A percentile compares a stretch with the other conserved stretches of the same genome.
Conservation (phyloP, 2,329 filamentous ascomycete species). For the Cercospora sp. region DNA sequence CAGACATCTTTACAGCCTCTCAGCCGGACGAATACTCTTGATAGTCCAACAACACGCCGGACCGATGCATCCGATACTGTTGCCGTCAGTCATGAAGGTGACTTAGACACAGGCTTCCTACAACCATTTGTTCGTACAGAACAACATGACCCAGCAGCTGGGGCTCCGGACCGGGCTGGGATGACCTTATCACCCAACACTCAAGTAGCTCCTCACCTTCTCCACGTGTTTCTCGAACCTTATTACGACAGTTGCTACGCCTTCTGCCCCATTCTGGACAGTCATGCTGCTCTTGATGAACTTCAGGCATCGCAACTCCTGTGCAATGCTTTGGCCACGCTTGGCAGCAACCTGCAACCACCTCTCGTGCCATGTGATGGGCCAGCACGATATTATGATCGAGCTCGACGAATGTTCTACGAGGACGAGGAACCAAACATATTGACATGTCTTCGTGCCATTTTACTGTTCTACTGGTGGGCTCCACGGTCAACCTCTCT, state of each 20-base stretch:
- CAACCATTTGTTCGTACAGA: neutral
- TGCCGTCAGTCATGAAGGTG: neutral
- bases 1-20: neutral
- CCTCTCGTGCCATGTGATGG: constrained; percentile 16
- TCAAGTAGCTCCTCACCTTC: neutral
- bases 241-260: neutral
- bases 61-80: neutral
- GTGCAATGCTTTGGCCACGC: constrained; percentile 11
- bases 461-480: constrained; percentile 19
- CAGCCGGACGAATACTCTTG: neutral
- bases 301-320: constrained; percentile 6
- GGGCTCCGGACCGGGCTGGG: neutral
- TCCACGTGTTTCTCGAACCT: neutral
- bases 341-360: constrained; percentile 14
- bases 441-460: constrained; percentile 7
- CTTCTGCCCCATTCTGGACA: neutral
- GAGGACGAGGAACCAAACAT: constrained; percentile 16
- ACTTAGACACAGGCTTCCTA: neutral
- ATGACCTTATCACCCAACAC: neutral
- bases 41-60: neutral
- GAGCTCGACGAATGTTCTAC: constrained; percentile 16
- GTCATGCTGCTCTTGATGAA: neutral
- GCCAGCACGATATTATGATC: constrained; percentile 10
- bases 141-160: neutral
- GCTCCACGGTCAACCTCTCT: constrained; percentile 11